Conservation (phyloP, 2,329 filamentous ascomycete genomes). For the Gliomastix tumulicola region DNA sequence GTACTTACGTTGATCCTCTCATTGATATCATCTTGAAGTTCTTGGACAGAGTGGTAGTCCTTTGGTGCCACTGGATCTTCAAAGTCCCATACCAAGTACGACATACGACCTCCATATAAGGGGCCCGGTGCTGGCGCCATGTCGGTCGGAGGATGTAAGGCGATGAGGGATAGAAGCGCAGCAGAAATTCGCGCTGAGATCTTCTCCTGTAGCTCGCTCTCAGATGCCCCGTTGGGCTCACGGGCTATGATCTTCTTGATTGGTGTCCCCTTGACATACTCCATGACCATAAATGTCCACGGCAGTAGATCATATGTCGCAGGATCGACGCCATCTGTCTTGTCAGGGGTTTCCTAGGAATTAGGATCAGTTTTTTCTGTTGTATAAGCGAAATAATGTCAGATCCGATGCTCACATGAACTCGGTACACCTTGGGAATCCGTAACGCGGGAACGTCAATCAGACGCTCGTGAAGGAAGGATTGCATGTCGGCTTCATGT, state of each 20-base stretch:
- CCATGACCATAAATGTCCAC: not conserved
- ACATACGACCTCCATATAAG: not conserved
- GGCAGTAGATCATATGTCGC: not conserved
- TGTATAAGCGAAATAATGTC: not conserved
- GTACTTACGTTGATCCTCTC: not conserved
- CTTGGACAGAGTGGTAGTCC: not conserved
- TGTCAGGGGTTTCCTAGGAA: not conserved
- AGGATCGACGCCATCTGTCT: not conserved
- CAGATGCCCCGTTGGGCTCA: no score
- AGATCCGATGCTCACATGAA: not conserved
- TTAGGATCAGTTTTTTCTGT: not conserved
- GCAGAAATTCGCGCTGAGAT: not conserved
- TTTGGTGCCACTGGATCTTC: not conserved
- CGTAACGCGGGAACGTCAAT: not conserved
- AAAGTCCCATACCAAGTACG: not conserved
- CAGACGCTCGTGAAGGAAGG: not conserved
- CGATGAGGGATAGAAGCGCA: not conserved
- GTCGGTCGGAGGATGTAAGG: not conserved
- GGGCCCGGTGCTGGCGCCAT: not conserved
- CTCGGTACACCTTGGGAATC: not conserved
- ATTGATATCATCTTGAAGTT: not conserved
- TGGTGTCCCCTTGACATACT: not conserved
- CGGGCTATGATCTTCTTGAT: not conserved
- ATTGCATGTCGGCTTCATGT: not conserved
- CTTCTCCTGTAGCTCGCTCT: not conserved